Evolutionary conservation across 192 early-diverging fungal species (phyloP), one percentile per base, ranked within the genome.

Genomic region (Diversispora epigaea): DNA sequence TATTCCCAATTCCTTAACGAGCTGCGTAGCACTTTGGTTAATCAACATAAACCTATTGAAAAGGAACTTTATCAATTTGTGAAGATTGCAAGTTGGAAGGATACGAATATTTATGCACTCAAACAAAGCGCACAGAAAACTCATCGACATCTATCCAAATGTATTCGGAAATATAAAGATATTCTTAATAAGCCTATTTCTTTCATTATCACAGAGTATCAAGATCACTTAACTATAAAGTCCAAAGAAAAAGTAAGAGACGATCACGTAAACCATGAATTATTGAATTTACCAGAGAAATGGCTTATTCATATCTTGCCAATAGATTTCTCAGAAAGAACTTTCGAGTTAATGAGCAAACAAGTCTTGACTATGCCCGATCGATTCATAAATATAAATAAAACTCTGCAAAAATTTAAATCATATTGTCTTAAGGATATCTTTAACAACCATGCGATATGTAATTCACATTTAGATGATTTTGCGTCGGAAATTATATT

Each of bases 11-110:
- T 93, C 73, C 68, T 77, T 19, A 76, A 80, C 21, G 80, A 77
- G 45, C 85, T 93, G 22, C 80, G 84, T 9, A 81, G 81, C n/a
- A 84, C 86, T 6, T 73, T 96, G 45, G 84, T 84, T 1, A 77
- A 81, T 15, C 71, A 84, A 4, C 86, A 90, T 54, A 89, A 92
- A 73, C 89, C 93, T 1, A 91, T 99, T 45, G 84, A 88, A 47
- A 94, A 94, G 73, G 95, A 98, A 32, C 85, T 99, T 79, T 86
- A 91, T 58, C 93, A 95, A 69, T 96, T 94, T 75, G 95, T 99
- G 45, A 91, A 94, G 83, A 94, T 99, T 75, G 96, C 96, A 5
- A 92, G 86, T 56, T 99, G 96, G 95, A 96, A 96, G 80, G 98
- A 99, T 78, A 90, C 95, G 17, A 99, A 96, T 74, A 92, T 95